Evolutionary conservation across 352 stramenopile genomes (phyloP).

Genomic region (Globisporangium barbulae): DNA sequence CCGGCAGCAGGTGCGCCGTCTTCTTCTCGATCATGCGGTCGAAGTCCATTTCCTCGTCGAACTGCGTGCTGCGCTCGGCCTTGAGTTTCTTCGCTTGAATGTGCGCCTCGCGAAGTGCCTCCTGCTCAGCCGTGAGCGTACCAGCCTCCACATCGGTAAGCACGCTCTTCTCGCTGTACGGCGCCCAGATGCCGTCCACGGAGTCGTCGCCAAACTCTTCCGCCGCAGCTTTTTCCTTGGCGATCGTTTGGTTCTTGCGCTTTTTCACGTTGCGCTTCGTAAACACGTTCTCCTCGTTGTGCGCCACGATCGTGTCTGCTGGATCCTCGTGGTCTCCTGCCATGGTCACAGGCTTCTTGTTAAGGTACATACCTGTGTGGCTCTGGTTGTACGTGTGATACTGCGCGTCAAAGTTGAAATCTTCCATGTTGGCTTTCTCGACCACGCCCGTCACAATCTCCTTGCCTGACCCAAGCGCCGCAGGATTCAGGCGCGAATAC

Average conservation of each 20-base stretch:
- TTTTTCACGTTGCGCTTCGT: constrained; percentile 37
- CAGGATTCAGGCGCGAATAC: constrained; percentile 26
- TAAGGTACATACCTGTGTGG: constrained; percentile 25
- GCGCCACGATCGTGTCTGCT: constrained; percentile 23
- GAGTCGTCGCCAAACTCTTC: constrained; percentile 44
- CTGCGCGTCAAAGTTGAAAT: constrained; percentile 78
- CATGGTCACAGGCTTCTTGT: background rate
- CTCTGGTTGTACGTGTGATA: constrained; percentile 78
- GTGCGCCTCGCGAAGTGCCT: constrained; percentile 41
- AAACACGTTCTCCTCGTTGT: constrained; percentile 33
- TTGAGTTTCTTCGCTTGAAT: constrained; percentile 62
- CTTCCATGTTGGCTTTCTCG: constrained; percentile 62
- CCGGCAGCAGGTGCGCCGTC: constrained; percentile 64
- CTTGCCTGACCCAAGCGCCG: constrained; percentile 54
- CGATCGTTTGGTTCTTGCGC: constrained; percentile 32
- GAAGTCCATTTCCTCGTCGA: constrained; percentile 84
- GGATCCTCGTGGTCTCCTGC: background rate
- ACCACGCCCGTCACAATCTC: constrained; percentile 77
- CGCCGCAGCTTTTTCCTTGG: constrained; percentile 30
- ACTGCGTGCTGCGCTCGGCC: constrained; percentile 35
- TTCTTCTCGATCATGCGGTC: constrained; percentile 89
- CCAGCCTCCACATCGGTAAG: constrained; percentile 50
- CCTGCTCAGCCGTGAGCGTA: constrained; percentile 52
- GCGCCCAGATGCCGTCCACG: constrained; percentile 60
- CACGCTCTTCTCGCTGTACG: constrained; percentile 45